Evolutionary conservation across 1,139 yeast species (phyloP).

Genomic region (Diutina catenulata): DNA sequence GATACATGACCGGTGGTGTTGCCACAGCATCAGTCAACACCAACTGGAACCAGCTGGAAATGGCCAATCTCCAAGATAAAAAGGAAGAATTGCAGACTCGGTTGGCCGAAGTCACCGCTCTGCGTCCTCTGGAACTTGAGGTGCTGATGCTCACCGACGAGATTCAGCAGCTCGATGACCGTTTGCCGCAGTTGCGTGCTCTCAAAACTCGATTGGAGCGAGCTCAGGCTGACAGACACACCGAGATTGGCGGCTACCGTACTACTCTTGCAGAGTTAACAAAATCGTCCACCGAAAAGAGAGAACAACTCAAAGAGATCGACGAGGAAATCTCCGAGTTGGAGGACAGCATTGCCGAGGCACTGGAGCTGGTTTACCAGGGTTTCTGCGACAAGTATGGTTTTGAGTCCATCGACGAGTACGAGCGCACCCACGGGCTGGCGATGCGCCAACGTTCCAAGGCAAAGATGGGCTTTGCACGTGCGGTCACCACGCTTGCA

Average conservation of each 20-base stretch:
- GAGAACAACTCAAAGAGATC: slow-evolving; percentile 17
- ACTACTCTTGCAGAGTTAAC: slow-evolving; percentile 13
- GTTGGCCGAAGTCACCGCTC: neutral
- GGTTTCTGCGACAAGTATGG: slow-evolving; percentile 45
- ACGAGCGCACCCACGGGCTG: slow-evolving; percentile 58
- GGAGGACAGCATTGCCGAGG: slow-evolving; percentile 16
- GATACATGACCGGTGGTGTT: slow-evolving; percentile 87
- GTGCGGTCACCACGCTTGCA: slow-evolving; percentile 48
- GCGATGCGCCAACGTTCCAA: slow-evolving; percentile 47
- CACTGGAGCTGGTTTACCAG: slow-evolving; percentile 36
- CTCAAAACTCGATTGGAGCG: slow-evolving; percentile 40
- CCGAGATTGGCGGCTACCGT: slow-evolving; percentile 44
- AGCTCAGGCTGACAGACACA: slow-evolving; percentile 37
- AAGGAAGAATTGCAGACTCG: slow-evolving; percentile 42
- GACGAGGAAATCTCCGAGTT: slow-evolving; percentile 14
- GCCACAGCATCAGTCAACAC: slow-evolving; percentile 15
- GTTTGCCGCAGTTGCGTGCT: slow-evolving; percentile 38
- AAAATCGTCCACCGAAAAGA: slow-evolving; percentile 12
- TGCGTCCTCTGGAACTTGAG: slow-evolving; percentile 41
- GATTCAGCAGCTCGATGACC: slow-evolving; percentile 42
- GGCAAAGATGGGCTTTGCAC: slow-evolving; percentile 50
- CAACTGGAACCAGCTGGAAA: slow-evolving; percentile 71
- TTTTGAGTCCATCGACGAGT: slow-evolving; percentile 45
- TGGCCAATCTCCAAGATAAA: slow-evolving; percentile 40
- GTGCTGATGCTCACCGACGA: slow-evolving; percentile 50